Base-by-base conservation (phyloP, 306 rosid species). In the Glycine soja region DNA sequence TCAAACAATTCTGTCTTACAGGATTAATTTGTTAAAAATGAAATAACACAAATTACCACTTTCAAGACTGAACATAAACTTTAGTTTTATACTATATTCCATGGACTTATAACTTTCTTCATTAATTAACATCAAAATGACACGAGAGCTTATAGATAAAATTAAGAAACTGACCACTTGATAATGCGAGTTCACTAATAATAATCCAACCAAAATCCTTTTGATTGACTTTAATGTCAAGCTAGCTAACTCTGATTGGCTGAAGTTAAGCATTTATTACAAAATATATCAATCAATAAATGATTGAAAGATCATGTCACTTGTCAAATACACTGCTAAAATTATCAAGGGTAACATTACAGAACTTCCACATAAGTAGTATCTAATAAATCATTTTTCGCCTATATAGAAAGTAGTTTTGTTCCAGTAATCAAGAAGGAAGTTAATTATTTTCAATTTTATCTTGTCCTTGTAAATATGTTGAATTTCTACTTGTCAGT, bases 241-340 rank as follows among this genome's bases (percentile, higher is more conserved):
- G 48, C 72, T 36, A 70, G 46, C 45, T 34, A 62, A 34, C 40
- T 18, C 10, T 48, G 32, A 38, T 80, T 3, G 12, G 51, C 32
- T 48, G 11, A 76, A 8, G 15, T 67, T 71, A 18, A 50, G 24
- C 47, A 9, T 8, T 14, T 12, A 62, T 7, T 2, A 30, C 12
- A 10, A 50, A 46, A 64, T 14, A 51, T 19, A 63, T 24, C 38
- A 63, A 51, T 64, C 67, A 42, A 9, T 51, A 40, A 50, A 63
- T 80, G 57, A 72, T 80, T 62, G 66, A 73, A 63, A n/a, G 54
- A 32, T 63, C 38, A 10, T 19, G 40, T 36, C 83, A 50, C 8
- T 54, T 56, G 61, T 56, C 63, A 63, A 52, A 8, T n/a, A 18
- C 0, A 1, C 9, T 10, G 74, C 2, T 11, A 12, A 80, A 71